phyloP scores from a whole-genome alignment of 352 stramenopile species.

The Thalassiosira delicatula region DNA sequence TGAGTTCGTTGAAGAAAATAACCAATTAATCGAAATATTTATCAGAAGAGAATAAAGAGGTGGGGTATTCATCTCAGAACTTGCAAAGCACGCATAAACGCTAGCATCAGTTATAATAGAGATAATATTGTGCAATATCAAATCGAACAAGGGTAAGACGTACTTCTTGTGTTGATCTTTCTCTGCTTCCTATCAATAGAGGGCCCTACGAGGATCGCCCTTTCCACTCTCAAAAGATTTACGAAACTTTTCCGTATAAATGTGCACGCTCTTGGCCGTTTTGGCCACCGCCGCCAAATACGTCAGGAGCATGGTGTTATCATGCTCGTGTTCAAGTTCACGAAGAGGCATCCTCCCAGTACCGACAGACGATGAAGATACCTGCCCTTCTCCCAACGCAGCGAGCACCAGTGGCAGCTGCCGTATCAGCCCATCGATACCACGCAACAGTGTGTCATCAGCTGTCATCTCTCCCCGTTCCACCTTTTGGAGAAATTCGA shows the following conservation, averaged over 20 bases:
- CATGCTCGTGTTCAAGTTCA: constrained; percentile 53
- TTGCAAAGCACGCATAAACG: too few species aligned
- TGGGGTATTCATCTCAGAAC: too few species aligned
- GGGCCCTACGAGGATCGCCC: constrained; percentile 15
- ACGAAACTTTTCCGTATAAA: constrained; percentile 77
- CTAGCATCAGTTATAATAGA: too few species aligned
- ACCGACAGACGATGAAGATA: not conserved
- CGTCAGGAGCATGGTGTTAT: constrained; percentile 63
- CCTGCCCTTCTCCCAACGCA: constrained; percentile 23
- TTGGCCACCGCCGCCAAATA: constrained; percentile 72
- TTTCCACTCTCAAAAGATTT: constrained; percentile 33
- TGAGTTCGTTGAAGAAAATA: too few species aligned
- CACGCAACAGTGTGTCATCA: constrained; percentile 63
- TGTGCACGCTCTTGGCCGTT: constrained; percentile 65
- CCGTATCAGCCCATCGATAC: constrained; percentile 66
- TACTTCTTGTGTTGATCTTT: not conserved
- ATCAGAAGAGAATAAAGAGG: too few species aligned
- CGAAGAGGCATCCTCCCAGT: constrained; percentile 34
- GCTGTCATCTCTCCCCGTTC: constrained; percentile 31
- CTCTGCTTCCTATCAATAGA: constrained; percentile 24
- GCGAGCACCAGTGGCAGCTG: constrained; percentile 64
- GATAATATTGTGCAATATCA: too few species aligned
- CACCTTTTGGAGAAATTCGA: constrained; percentile 69
- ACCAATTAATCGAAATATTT: too few species aligned
- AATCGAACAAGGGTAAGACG: too few species aligned